These are phyloP conservation scores for Trichophyton benhamiae DNA, from an alignment of 2,329 filamentous ascomycete species.

Conservation along the genomic window DNA sequence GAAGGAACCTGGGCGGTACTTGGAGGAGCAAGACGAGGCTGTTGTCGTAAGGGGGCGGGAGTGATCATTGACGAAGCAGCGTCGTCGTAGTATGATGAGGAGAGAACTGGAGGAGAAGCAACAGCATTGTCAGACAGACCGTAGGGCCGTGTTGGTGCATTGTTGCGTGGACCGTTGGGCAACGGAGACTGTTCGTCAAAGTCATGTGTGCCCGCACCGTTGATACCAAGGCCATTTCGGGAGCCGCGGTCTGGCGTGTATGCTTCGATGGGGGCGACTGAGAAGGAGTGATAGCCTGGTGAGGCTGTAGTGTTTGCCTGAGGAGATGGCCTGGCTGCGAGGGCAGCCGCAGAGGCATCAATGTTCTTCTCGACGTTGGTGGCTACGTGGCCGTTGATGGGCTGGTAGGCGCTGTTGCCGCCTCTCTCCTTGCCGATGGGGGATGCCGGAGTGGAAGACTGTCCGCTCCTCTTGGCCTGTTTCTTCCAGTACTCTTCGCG, in stretches of 20 bases:
- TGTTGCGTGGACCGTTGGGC: constrained; percentile 18
- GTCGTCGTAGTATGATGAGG: constrained; percentile 39
- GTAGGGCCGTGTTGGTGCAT: constrained; percentile 22
- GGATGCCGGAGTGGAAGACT: constrained; percentile 36
- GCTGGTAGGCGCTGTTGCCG: constrained; percentile 20
- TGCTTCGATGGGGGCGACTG: constrained; percentile 32
- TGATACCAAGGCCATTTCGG: constrained; percentile 22
- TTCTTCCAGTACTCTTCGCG: constrained; percentile 80
- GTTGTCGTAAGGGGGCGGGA: constrained; percentile 37
- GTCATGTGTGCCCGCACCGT: constrained; percentile 23
- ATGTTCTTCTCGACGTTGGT: constrained; percentile 11
- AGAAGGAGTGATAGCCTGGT: constrained; percentile 32
- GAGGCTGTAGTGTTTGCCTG: constrained; percentile 27
- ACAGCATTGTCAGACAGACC: constrained; percentile 30
- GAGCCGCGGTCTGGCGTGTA: constrained; percentile 38
- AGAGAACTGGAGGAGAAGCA: constrained; percentile 36
- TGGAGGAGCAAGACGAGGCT: constrained; percentile 37
- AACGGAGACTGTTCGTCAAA: constrained; percentile 30
- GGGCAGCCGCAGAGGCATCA: constrained; percentile 27
- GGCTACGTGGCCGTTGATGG: constrained; percentile 22
- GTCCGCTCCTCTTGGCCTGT: constrained; percentile 33
- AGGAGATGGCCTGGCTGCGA: constrained; percentile 27
- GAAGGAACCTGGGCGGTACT: constrained; percentile 39
- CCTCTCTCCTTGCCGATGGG: constrained; percentile 32
- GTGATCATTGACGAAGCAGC: constrained; percentile 37